A percentile compares a stretch with the other conserved stretches of the same genome.
phyloP scores from a whole-genome alignment of 2,329 filamentous ascomycete genomes.

The Ascochyta clinopodiicola region DNA sequence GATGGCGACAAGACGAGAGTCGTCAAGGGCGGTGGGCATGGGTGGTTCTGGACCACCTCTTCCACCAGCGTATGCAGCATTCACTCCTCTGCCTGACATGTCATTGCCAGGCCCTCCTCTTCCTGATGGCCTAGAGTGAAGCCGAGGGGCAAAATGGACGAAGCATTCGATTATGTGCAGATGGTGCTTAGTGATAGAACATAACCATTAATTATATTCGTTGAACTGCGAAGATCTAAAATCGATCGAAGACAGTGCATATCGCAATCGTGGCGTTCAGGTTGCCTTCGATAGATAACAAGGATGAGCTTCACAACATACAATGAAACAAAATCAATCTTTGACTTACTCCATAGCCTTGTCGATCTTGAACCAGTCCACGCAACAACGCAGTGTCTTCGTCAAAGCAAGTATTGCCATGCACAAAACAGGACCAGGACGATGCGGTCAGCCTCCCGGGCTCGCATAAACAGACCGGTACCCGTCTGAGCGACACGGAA shows the following conservation, averaged over 20 bases:
- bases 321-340: background rate
- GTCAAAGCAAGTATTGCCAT: background rate
- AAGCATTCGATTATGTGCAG: background rate
- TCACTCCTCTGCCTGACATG: background rate
- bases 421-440: background rate
- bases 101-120: background rate
- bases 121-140: background rate
- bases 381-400: background rate
- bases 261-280: background rate
- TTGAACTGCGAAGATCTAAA: background rate
- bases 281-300: background rate
- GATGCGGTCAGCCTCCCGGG: background rate
- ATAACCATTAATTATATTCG: background rate
- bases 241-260: too few species aligned
- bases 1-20: background rate
- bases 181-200: background rate
- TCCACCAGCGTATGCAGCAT: background rate
- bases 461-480: background rate
- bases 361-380: background rate
- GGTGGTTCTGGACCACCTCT: background rate
- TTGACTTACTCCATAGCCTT: background rate
- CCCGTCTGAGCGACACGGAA: background rate
- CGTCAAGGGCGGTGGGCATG: background rate
- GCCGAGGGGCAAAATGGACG: background rate
- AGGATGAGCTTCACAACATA: background rate